Base-by-base conservation (phyloP, 129 eudicot genomes). In the Flaveria brownii region DNA sequence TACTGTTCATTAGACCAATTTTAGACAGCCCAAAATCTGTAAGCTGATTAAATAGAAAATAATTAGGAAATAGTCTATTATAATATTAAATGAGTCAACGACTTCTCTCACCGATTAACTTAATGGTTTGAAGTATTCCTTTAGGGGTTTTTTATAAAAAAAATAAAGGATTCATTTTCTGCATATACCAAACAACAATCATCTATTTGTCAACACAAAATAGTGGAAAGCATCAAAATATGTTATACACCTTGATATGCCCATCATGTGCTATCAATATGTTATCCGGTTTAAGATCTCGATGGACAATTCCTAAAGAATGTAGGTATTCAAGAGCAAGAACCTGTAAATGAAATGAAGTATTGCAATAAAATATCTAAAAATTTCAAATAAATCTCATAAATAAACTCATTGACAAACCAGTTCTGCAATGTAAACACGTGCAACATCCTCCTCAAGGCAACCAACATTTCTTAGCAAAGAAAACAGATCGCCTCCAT, bases 311-410 rank as follows among this genome's bases (percentile, higher is more conserved):
- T 76, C 96, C 97, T 59, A 84, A 80, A 67, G 96, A 89, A 78
- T 92, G 97, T 78, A 92, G 89, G 82, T 92, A 92, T 72, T 92
- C 97, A 83, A 92, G 82, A 52, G 97, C 97, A 87, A 92, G 97
- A 80, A 92, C 97, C 97, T 92, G 84, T 76, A 79, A 77, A 76
- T 39, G 80, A 49, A 69, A 65, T 45, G 50, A 74, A 54, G 45
- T 28, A 36, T 30, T 15, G 70, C 28, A 22, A 59, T 23, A 74
- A 74, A 63, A 18, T 60, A 73, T 57, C 20, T 26, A 46, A 36
- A 42, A 76, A 42, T n/a, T 12, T 3, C 25, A 62, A 67, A 36
- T 39, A 61, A 18, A 81, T 51, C 11, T 17, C 39, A 68, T 25
- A 52, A 20, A 66, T 7, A 28, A 72, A 60, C 46, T 10, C 33